Conservation (phyloP, 768 basidiomycete genomes). For the Russula emetica region DNA sequence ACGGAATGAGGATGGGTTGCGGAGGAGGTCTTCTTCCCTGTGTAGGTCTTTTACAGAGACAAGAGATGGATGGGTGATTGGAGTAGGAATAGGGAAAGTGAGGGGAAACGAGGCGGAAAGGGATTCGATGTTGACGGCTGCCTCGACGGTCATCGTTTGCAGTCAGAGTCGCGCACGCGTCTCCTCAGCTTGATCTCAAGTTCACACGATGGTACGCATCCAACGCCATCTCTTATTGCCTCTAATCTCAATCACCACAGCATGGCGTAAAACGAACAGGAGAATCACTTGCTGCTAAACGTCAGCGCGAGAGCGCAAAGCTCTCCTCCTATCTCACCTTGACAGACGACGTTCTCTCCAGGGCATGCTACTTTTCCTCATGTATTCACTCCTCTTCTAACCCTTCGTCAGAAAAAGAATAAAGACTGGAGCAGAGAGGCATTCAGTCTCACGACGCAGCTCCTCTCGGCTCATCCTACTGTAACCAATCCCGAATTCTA, state of each 20-base stretch:
- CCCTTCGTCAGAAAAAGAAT: constrained; percentile 53
- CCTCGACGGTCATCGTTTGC: constrained; percentile 56
- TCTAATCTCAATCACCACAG: constrained; percentile 35
- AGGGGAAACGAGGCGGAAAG: constrained; percentile 69
- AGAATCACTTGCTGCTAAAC: constrained; percentile 62
- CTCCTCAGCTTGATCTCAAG: constrained; percentile 5
- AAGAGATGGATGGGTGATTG: constrained; percentile 70
- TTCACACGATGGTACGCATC: constrained; percentile 9
- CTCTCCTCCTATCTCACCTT: constrained; percentile 71
- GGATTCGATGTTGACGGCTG: constrained; percentile 46
- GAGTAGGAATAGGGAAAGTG: constrained; percentile 79
- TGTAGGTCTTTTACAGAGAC: constrained; percentile 71
- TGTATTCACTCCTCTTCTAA: constrained; percentile 11
- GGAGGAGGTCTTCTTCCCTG: constrained; percentile 89
- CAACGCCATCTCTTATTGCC: neutral
- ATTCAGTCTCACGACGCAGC: constrained; percentile 66
- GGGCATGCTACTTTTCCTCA: constrained; percentile 43
- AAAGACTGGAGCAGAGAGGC: constrained; percentile 70
- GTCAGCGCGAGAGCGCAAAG: constrained; percentile 66
- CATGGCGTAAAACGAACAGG: constrained; percentile 65
- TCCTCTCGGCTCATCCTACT: constrained; percentile 53
- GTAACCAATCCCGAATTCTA: constrained; percentile 86
- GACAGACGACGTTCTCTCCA: constrained; percentile 56
- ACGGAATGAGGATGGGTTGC: constrained; percentile 86
- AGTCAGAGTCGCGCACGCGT: constrained; percentile 14